phyloP scores from a whole-genome alignment of 495 filamentous ascomycete species.

The Penicillium diatomitis region DNA sequence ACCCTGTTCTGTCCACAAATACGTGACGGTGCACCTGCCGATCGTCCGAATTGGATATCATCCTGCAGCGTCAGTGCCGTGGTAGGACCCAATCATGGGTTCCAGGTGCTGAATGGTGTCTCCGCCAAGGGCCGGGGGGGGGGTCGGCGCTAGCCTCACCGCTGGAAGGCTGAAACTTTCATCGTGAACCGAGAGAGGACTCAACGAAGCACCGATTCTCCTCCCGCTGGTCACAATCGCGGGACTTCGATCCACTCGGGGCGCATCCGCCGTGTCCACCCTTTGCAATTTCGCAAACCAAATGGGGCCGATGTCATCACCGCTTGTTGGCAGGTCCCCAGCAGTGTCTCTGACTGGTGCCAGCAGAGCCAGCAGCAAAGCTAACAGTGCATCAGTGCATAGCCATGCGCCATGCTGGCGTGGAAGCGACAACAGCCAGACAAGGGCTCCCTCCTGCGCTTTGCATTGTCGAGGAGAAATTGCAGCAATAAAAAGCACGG shows the following conservation, averaged over 20 bases:
- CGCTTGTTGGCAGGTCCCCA: constrained; percentile 11
- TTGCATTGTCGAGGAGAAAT: too few relatives aligned
- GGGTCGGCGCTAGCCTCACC: constrained; percentile 11
- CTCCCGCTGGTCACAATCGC: neutral
- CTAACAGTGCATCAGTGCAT: constrained; percentile 19
- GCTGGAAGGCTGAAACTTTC: too few relatives aligned
- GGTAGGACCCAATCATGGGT: constrained; percentile 12
- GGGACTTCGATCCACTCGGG: constrained; percentile 13
- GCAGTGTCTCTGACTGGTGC: constrained; percentile 16
- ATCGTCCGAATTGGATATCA: constrained; percentile 20
- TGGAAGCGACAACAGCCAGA: too few relatives aligned
- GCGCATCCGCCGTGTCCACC: constrained; percentile 2
- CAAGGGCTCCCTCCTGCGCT: too few relatives aligned
- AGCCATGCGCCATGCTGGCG: constrained; percentile 25
- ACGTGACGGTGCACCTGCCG: constrained; percentile 12
- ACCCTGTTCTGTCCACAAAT: neutral
- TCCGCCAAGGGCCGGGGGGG: constrained; percentile 8
- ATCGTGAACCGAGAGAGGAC: too few relatives aligned
- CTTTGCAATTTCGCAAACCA: neutral
- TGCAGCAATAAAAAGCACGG: constrained; percentile 1
- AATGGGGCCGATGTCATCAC: constrained; percentile 19
- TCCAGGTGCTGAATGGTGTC: too few relatives aligned
- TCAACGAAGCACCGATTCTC: too few relatives aligned
- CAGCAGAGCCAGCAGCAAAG: constrained; percentile 14
- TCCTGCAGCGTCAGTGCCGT: constrained; percentile 19